A percentile compares a stretch with the other conserved stretches of the same genome.
Evolutionary conservation across 164 flowering plant genomes (phyloP).

Genomic region (Macadamia tetraphylla): DNA sequence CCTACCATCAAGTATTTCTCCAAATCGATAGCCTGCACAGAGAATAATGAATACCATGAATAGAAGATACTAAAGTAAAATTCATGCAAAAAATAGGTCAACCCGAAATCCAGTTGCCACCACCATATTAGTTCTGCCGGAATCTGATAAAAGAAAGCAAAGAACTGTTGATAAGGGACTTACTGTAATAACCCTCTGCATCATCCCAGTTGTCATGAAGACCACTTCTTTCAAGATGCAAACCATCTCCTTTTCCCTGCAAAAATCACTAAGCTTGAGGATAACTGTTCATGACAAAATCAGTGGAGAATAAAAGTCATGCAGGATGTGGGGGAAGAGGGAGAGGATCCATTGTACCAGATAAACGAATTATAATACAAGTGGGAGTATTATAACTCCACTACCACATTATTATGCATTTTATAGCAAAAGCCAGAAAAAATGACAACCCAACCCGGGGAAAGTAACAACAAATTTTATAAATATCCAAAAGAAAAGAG

Average conservation of each 20-base stretch:
- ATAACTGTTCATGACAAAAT: neutral
- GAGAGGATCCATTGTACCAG: neutral
- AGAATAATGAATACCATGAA: neutral
- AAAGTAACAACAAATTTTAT: too few species aligned
- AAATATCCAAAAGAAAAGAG: too few species aligned
- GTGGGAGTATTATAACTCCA: too few species aligned
- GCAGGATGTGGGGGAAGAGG: neutral
- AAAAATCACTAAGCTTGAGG: conserved; percentile 1
- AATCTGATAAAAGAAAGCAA: neutral
- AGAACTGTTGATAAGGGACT: conserved; percentile 26
- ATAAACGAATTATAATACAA: too few species aligned
- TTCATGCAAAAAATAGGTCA: neutral
- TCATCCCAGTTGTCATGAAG: conserved; percentile 99
- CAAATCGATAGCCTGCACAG: conserved; percentile 75
- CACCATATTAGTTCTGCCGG: neutral
- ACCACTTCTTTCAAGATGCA: conserved; percentile 67
- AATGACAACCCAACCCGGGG: neutral
- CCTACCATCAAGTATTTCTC: conserved; percentile 91
- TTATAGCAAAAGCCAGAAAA: neutral
- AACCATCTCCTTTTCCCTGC: conserved; percentile 75
- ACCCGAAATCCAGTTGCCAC: neutral
- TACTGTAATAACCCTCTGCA: conserved; percentile 96
- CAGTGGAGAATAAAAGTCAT: neutral
- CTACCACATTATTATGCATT: neutral
- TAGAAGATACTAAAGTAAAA: neutral